Base-by-base conservation (phyloP, 1,284 basidiomycete genomes). In the Apiotrichum gamsii region DNA sequence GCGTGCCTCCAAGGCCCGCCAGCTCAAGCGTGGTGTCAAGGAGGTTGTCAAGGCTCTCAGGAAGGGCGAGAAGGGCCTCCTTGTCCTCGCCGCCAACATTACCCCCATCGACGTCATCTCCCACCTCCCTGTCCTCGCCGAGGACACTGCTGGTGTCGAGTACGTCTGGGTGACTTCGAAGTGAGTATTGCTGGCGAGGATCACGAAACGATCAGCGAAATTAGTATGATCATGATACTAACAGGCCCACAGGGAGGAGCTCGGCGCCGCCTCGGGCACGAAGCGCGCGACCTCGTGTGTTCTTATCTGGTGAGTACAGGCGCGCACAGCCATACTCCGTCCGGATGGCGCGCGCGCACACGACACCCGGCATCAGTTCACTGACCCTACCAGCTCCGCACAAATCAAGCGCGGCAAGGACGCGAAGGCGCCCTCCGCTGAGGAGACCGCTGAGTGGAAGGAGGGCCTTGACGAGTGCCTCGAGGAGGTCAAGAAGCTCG, bases 261-360 rank as follows among this genome's bases (percentile, higher is more conserved):
- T 99, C 21, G 95, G 95, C 2, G 84, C 86, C 56, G 90, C 94
- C 15, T 91, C 90, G 64, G 86, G 89, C 43, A 99, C 95, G 40
- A 99, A 99, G 76, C 83, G 95, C 61, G 94, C 95, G 33, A 99
- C 95, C 37, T 93, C 89, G 62, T 96, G 91, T 72, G 91, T 99
- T 13, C 90, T 99, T 83, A 80, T 98, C 52, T 68, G 68, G 65
- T 71, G 48, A 53, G 67, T 62, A 3, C 10, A 10, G 4, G 8
- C 14, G 20, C n/a, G 62, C 32, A 14, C 16, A 28, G 15, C n/a
- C n/a, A n/a, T n/a, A n/a, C 3, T 37, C 16, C 3, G 32, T 37
- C n/a, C n/a, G n/a, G n/a, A n/a, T n/a, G n/a, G n/a, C n/a, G n/a
- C n/a, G n/a, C n/a, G n/a, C n/a, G n/a, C n/a, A n/a, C n/a, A n/a